Percentiles rank a stretch among this genome's conserved stretches.
Evolutionary conservation across 805 yeast genomes (phyloP).

Genomic region (Saccharomycopsis olivae): DNA sequence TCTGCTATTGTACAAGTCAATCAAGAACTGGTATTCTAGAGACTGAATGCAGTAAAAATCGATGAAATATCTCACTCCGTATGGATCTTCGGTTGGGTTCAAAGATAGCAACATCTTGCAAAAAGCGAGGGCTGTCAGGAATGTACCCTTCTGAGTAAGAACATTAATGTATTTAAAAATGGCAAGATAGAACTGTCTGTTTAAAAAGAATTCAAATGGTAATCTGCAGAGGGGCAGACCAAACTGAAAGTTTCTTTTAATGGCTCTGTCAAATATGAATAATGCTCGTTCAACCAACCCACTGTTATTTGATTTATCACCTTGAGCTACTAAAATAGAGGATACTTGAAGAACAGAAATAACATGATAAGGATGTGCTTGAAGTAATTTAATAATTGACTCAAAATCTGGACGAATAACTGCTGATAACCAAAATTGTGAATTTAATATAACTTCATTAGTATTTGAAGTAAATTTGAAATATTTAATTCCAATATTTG

Average conservation of each 20-base stretch:
- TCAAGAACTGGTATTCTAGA: constrained; percentile 52
- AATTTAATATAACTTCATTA: constrained; percentile 28
- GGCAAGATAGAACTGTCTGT: constrained; percentile 67
- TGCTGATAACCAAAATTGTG: constrained; percentile 51
- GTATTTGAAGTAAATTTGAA: constrained; percentile 39
- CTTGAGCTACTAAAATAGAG: constrained; percentile 62
- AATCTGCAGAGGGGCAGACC: constrained; percentile 47
- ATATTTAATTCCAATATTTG: constrained; percentile 39
- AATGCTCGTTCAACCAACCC: constrained; percentile 69
- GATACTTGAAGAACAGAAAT: constrained; percentile 76
- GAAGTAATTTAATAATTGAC: constrained; percentile 45
- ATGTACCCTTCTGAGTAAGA: constrained; percentile 68
- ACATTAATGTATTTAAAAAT: constrained; percentile 61
- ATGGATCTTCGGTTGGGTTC: constrained; percentile 71
- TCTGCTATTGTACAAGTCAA: constrained; percentile 46
- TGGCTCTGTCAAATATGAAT: constrained; percentile 68
- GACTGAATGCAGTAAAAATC: constrained; percentile 67
- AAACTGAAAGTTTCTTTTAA: constrained; percentile 49
- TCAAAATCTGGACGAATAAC: constrained; percentile 75
- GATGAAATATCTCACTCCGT: constrained; percentile 74
- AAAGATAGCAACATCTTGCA: constrained; percentile 60
- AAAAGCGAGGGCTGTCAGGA: constrained; percentile 65
- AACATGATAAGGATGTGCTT: constrained; percentile 60
- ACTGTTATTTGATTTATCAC: constrained; percentile 61
- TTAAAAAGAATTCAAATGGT: constrained; percentile 66